These are phyloP conservation scores for Eutrema salsugineum DNA, from an alignment of 441 rosid species.

Conservation along the genomic window DNA sequence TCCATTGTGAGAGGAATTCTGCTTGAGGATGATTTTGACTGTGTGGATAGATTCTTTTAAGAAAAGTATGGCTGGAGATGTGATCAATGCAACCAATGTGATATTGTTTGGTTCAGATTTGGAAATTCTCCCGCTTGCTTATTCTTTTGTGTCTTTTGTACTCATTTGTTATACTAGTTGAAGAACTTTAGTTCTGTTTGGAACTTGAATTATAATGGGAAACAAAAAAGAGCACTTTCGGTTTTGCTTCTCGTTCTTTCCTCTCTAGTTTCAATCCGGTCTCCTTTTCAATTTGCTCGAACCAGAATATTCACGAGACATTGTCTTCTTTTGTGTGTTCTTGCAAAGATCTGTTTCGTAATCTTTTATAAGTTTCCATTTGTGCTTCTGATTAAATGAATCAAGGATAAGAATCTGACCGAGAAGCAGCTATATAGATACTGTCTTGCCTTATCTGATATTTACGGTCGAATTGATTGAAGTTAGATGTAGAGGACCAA, in stretches of 20 bases:
- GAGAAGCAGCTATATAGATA: background rate
- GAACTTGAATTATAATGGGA: background rate
- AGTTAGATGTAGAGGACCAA: background rate
- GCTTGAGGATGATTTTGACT: background rate
- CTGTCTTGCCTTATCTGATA: background rate
- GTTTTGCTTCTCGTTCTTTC: background rate
- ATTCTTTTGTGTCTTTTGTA: slow-evolving; percentile 1
- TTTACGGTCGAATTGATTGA: background rate
- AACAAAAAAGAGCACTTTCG: background rate
- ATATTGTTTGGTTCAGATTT: background rate
- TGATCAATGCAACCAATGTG: background rate
- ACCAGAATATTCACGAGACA: background rate
- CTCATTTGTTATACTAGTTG: background rate
- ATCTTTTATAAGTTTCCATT: background rate
- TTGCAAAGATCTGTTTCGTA: background rate
- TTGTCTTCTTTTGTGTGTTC: background rate
- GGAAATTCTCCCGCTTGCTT: background rate
- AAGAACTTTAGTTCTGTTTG: background rate
- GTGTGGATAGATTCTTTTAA: slow-evolving; percentile 11
- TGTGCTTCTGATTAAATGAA: background rate
- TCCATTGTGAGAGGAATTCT: background rate
- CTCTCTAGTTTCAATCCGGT: background rate
- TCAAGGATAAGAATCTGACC: background rate
- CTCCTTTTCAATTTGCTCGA: background rate
- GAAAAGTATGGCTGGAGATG: background rate